These are phyloP conservation scores for Candida glucosophila DNA, from an alignment of 1,139 yeast species.

Conservation along the genomic window DNA sequence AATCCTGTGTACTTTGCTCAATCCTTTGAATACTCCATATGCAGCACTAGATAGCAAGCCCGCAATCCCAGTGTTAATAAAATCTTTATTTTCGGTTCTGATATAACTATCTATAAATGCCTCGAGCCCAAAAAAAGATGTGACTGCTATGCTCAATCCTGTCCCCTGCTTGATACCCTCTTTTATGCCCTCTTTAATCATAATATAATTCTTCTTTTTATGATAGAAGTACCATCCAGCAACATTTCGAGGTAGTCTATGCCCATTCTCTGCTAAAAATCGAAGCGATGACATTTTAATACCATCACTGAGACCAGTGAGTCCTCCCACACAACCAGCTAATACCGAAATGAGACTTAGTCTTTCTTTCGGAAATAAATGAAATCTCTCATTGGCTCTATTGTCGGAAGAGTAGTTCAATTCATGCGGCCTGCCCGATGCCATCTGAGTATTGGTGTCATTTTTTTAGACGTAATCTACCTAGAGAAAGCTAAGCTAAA, in stretches of 20 bases:
- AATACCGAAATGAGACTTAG: constrained; percentile 22
- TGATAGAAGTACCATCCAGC: constrained; percentile 91
- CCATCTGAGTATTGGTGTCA: too few species aligned
- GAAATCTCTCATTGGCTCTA: constrained; percentile 28
- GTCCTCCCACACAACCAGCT: constrained; percentile 48
- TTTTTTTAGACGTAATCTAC: too few species aligned
- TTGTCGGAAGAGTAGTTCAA: too few species aligned
- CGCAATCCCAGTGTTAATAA: constrained; percentile 52
- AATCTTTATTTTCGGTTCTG: constrained; percentile 48
- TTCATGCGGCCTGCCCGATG: too few species aligned
- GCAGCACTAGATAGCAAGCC: constrained; percentile 43
- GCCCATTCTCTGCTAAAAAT: constrained; percentile 75
- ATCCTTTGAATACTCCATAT: constrained; percentile 36
- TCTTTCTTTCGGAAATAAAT: constrained; percentile 29
- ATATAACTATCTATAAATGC: constrained; percentile 43
- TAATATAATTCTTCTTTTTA: constrained; percentile 73
- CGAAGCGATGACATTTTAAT: constrained; percentile 47
- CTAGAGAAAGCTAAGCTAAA: too few species aligned
- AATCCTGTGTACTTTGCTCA: constrained; percentile 40
- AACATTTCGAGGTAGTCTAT: constrained; percentile 65
- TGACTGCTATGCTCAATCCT: constrained; percentile 40
- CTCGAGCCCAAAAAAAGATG: constrained; percentile 53
- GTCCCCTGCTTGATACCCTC: constrained; percentile 34
- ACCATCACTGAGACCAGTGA: constrained; percentile 59
- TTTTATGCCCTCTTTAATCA: constrained; percentile 47